Base-by-base conservation (phyloP, 1,284 basidiomycete species). In the Acaromyces ingoldii region DNA sequence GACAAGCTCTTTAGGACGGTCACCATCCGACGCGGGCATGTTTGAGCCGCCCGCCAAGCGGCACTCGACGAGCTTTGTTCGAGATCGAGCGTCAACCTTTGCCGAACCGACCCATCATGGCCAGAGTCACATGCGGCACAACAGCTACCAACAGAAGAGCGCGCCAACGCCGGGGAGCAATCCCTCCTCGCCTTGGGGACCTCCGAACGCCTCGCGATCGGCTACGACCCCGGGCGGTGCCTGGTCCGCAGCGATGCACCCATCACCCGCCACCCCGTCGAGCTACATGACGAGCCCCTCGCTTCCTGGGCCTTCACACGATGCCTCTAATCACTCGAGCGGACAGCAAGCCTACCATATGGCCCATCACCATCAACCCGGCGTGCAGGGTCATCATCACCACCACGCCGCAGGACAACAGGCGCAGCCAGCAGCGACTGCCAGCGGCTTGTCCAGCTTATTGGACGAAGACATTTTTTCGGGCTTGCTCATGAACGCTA, bases 61-160 rank as follows among this genome's bases (percentile, higher is more conserved):
- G 24, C 45, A 47, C 22, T 15, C 29, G 7, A 49, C 48, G 4
- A 49, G 48, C 48, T 49, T 49, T 49, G 48, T 45, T 13, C 42
- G 42, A 28, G 42, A 45, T 45, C 42, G 42, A 4, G 21, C 17
- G 11, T n/a, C 11, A 11, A 45, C 29, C 22, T n/a, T 22, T 19
- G 26, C 19, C 34, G 33, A 45, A 25, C 24, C n/a, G n/a, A n/a
- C n/a, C n/a, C n/a, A n/a, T n/a, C n/a, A n/a, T n/a, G n/a, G n/a
- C n/a, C n/a, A n/a, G n/a, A n/a, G n/a, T n/a, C n/a, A 13, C 30
- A 33, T 22, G 21, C 4, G 10, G 24, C 19, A n/a, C 36, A 37
- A 37, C 17, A 37, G 17, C 17, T 17, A 37, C 36, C 17, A 7
- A 37, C 24, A 22, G 17, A 37, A 37, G 17, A 17, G 17, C 24